These are phyloP conservation scores for Punica granatum DNA, from an alignment of 345 rosid genomes.

Conservation along the genomic window DNA sequence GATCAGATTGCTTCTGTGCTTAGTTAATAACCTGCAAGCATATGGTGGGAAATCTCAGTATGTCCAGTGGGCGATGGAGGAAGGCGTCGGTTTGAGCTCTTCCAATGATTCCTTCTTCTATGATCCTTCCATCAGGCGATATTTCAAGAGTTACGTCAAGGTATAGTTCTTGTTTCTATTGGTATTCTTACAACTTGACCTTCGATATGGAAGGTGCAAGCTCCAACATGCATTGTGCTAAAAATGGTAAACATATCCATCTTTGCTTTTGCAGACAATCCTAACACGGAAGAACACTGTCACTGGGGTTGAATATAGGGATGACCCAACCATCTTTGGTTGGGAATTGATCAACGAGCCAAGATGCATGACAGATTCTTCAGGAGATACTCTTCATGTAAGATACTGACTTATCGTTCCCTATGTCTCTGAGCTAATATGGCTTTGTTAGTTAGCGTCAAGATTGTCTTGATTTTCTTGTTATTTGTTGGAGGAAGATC, in stretches of 20 bases:
- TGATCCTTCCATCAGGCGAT: slow-evolving; percentile 82
- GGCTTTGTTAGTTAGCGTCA: not conserved
- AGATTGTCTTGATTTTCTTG: not conserved
- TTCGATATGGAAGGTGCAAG: not conserved
- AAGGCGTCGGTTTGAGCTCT: slow-evolving; percentile 85
- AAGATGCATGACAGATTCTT: slow-evolving; percentile 80
- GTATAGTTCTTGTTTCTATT: slow-evolving; percentile 21
- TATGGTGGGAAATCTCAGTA: slow-evolving; percentile 95
- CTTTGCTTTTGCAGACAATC: slow-evolving; percentile 41
- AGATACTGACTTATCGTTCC: slow-evolving; percentile 12
- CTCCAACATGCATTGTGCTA: not conserved
- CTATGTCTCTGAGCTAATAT: not conserved
- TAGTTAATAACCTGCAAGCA: slow-evolving; percentile 79
- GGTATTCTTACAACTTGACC: not conserved
- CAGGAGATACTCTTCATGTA: slow-evolving; percentile 92
- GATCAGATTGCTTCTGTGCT: slow-evolving; percentile 70
- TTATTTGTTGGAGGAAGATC: not conserved
- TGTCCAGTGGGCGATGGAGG: slow-evolving; percentile 96
- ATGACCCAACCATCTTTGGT: slow-evolving; percentile 87
- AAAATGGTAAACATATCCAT: not conserved
- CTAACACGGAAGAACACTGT: slow-evolving; percentile 82
- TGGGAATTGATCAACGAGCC: slow-evolving; percentile 98
- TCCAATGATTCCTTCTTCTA: slow-evolving; percentile 95
- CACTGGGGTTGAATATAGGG: slow-evolving; percentile 77
- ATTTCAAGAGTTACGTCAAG: slow-evolving; percentile 70